Base-by-base conservation (phyloP, 129 eudicot genomes). In the Smallanthus sonchifolius region DNA sequence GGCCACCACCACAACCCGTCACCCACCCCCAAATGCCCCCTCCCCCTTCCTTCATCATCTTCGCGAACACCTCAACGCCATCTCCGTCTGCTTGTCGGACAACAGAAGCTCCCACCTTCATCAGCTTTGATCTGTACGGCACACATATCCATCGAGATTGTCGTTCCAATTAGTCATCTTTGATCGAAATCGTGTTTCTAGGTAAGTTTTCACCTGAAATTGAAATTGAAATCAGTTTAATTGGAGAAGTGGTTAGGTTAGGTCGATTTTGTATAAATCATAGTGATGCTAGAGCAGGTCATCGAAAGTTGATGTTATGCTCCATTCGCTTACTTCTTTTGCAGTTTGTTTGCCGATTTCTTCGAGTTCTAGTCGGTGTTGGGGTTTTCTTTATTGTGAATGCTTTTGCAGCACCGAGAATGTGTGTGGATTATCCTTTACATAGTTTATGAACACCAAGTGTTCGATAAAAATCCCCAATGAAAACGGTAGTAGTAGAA, bases 81-180 rank as follows among this genome's bases (percentile, higher is more conserved):
- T n/a, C n/a, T n/a, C n/a, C n/a, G n/a, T n/a, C n/a, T n/a, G n/a
- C n/a, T n/a, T n/a, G n/a, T n/a, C n/a, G n/a, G n/a, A n/a, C n/a
- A n/a, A n/a, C n/a, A n/a, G n/a, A n/a, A n/a, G n/a, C n/a, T n/a
- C n/a, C n/a, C n/a, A n/a, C n/a, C n/a, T n/a, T n/a, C n/a, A n/a
- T n/a, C 76, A 51, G 76, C 64, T 75, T 84, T 82, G 67, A 84
- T 81, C 66, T 87, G 87, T 19, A 82, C 66, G 14, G 85, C 77
- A 48, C 84, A 79, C 57, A 84, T 87, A 84, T 87, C 89, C 92
- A 84, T 84, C 9, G 15, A 39, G 55, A n/a, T n/a, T n/a, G n/a
- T n/a, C n/a, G n/a, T n/a, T n/a, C n/a, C n/a, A n/a, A n/a, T n/a
- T n/a, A n/a, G n/a, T n/a, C n/a, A n/a, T n/a, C n/a, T n/a, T n/a